Conservation (phyloP, 2,329 filamentous ascomycete genomes). For the Helotiales sp. region DNA sequence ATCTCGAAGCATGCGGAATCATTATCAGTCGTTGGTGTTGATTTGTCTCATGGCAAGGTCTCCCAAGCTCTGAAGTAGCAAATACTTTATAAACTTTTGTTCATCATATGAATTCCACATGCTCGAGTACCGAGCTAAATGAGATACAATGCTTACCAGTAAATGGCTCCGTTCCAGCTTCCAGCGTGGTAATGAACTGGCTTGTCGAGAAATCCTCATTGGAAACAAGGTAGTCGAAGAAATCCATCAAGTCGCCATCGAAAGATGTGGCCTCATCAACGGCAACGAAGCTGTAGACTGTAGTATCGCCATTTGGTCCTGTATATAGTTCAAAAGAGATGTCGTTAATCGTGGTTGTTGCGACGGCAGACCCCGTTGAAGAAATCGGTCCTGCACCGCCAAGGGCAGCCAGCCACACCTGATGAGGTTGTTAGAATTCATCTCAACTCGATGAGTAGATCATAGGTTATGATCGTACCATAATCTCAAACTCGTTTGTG, state of each 20-base stretch:
- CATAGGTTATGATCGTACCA: slow-evolving; percentile 65
- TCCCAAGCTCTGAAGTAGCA: too few species aligned
- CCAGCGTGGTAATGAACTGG: slow-evolving; percentile 54
- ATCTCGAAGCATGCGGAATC: too few species aligned
- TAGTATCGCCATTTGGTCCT: slow-evolving; percentile 59
- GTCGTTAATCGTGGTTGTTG: slow-evolving; percentile 53
- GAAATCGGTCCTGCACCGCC: slow-evolving; percentile 59
- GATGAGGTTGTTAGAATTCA: slow-evolving; percentile 68
- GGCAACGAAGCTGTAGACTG: slow-evolving; percentile 61
- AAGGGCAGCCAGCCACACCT: slow-evolving; percentile 60
- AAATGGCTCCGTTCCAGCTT: slow-evolving; percentile 56
- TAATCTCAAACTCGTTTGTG: slow-evolving; percentile 60
- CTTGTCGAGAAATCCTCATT: slow-evolving; percentile 47
- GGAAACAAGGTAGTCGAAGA: slow-evolving; percentile 54
- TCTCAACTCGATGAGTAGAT: slow-evolving; percentile 56
- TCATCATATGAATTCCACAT: neutral
- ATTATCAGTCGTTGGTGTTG: too few species aligned
- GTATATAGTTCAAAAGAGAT: slow-evolving; percentile 57
- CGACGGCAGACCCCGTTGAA: slow-evolving; percentile 50
- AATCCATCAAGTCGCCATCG: slow-evolving; percentile 56
- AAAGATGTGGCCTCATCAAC: slow-evolving; percentile 49
- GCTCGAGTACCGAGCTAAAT: too few species aligned
- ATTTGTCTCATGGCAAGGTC: too few species aligned
- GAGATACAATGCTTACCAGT: neutral
- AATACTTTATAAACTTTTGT: neutral